phyloP scores from a whole-genome alignment of 768 basidiomycete genomes.

The Piloderma croceum region DNA sequence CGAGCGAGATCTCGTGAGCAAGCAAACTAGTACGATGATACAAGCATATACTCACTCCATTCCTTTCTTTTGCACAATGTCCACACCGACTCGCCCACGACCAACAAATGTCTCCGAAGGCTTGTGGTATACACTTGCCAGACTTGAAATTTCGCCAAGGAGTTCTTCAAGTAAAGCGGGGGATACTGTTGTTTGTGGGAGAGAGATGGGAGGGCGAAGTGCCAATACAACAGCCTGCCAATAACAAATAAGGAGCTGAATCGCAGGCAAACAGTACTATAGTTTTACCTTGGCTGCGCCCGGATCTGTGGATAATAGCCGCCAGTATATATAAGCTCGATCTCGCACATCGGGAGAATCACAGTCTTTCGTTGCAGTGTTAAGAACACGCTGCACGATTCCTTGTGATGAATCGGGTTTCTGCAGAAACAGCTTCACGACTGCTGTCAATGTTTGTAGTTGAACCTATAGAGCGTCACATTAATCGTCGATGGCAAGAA shows the following conservation, averaged over 20 bases:
- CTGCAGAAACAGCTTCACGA: slow-evolving; percentile 93
- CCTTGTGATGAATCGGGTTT: slow-evolving; percentile 91
- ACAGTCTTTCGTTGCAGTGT: slow-evolving; percentile 94
- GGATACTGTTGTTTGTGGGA: slow-evolving; percentile 87
- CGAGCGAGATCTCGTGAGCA: neutral
- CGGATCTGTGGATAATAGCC: slow-evolving; percentile 89
- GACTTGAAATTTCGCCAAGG: slow-evolving; percentile 77
- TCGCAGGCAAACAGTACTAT: slow-evolving; percentile 1
- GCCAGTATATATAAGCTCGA: slow-evolving; percentile 97
- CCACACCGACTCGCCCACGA: slow-evolving; percentile 80
- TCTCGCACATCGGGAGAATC: slow-evolving; percentile 97
- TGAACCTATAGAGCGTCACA: slow-evolving; percentile 44
- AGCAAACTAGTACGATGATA: slow-evolving; percentile 11
- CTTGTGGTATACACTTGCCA: slow-evolving; percentile 97
- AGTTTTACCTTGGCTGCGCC: slow-evolving; percentile 84
- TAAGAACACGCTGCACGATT: slow-evolving; percentile 86
- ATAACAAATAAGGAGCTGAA: slow-evolving; percentile 1
- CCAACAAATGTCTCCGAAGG: slow-evolving; percentile 95
- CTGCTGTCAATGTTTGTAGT: slow-evolving; percentile 84
- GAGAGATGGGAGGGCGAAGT: slow-evolving; percentile 86
- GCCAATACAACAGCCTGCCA: slow-evolving; percentile 90
- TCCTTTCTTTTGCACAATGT: slow-evolving; percentile 63
- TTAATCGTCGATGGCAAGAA: neutral
- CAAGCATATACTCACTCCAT: slow-evolving; percentile 61
- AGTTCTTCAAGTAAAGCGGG: slow-evolving; percentile 87